Conservation (phyloP, 805 yeast species). For the Candida manassasensis region DNA sequence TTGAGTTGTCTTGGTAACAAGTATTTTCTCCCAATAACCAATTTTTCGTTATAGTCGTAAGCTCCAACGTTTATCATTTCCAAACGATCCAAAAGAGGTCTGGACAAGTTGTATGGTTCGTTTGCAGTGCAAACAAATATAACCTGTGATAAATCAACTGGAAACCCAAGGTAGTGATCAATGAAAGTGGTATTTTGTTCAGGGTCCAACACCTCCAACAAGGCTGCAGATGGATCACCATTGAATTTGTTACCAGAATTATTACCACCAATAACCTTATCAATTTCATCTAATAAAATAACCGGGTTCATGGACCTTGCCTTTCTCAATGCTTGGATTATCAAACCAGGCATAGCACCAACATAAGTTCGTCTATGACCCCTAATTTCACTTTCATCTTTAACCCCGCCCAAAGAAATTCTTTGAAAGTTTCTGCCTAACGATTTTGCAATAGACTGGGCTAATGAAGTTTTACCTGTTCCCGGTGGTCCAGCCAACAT, state of each 20-base stretch:
- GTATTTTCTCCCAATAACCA: slow-evolving; percentile 62
- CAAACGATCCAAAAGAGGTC: slow-evolving; percentile 79
- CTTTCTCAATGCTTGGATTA: slow-evolving; percentile 71
- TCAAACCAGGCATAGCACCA: slow-evolving; percentile 86
- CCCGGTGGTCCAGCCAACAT: slow-evolving; percentile 92
- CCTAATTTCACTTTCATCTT: slow-evolving; percentile 83
- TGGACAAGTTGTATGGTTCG: slow-evolving; percentile 62
- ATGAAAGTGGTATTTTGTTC: slow-evolving; percentile 75
- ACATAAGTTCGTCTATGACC: slow-evolving; percentile 91
- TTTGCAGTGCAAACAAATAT: slow-evolving; percentile 85
- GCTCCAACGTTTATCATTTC: slow-evolving; percentile 77
- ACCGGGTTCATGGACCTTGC: slow-evolving; percentile 79
- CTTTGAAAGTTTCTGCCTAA: slow-evolving; percentile 73
- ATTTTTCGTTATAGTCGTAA: slow-evolving; percentile 73
- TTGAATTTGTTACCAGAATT: slow-evolving; percentile 43
- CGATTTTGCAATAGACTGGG: slow-evolving; percentile 73
- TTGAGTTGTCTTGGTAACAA: slow-evolving; percentile 71
- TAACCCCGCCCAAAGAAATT: slow-evolving; percentile 80
- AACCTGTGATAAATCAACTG: slow-evolving; percentile 76
- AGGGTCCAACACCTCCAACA: slow-evolving; percentile 84
- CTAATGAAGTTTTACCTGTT: slow-evolving; percentile 85
- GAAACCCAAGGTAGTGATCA: slow-evolving; percentile 84
- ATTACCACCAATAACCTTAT: slow-evolving; percentile 61
- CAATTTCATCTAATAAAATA: slow-evolving; percentile 79
- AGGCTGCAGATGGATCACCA: slow-evolving; percentile 89